Evolutionary conservation across 352 stramenopile genomes (phyloP).

Genomic region (Pythium insidiosum): DNA sequence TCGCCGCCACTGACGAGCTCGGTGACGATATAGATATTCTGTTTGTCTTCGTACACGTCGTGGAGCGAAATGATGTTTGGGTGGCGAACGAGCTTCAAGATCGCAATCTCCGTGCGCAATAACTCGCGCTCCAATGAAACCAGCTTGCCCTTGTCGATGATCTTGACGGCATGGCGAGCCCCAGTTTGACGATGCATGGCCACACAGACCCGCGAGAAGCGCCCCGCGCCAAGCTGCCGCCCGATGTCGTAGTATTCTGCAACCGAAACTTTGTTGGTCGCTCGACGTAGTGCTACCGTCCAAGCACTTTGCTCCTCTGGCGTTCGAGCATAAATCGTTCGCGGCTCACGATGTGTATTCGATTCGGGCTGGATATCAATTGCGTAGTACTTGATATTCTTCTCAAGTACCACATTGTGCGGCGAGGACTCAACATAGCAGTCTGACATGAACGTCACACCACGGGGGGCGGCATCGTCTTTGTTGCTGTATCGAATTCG

Average conservation of each 20-base stretch:
- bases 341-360: conserved; percentile 54
- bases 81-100: conserved; percentile 90
- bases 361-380: conserved; percentile 83
- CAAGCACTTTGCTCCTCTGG: conserved; percentile 73
- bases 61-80: conserved; percentile 80
- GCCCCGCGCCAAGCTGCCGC: conserved; percentile 77
- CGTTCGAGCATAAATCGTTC: conserved; percentile 78
- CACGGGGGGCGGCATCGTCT: conserved; percentile 64
- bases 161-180: conserved; percentile 86
- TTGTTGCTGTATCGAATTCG: conserved; percentile 26
- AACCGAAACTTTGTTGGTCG: conserved; percentile 85
- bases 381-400: conserved; percentile 75
- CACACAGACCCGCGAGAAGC: conserved; percentile 86
- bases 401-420: conserved; percentile 60
- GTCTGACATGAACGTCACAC: conserved; percentile 72
- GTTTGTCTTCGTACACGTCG: conserved; percentile 90
- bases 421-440: conserved; percentile 68
- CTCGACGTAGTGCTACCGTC: conserved; percentile 59
- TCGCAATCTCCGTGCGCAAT: conserved; percentile 90
- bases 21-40: conserved; percentile 97
- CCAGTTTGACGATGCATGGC: conserved; percentile 51
- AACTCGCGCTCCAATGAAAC: conserved; percentile 84
- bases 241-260: conserved; percentile 88
- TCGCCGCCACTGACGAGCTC: conserved; percentile 95
- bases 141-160: conserved; percentile 90